Evolutionary conservation across 1,139 yeast genomes (phyloP).

Genomic region (Meyerozyma elateridarum): DNA sequence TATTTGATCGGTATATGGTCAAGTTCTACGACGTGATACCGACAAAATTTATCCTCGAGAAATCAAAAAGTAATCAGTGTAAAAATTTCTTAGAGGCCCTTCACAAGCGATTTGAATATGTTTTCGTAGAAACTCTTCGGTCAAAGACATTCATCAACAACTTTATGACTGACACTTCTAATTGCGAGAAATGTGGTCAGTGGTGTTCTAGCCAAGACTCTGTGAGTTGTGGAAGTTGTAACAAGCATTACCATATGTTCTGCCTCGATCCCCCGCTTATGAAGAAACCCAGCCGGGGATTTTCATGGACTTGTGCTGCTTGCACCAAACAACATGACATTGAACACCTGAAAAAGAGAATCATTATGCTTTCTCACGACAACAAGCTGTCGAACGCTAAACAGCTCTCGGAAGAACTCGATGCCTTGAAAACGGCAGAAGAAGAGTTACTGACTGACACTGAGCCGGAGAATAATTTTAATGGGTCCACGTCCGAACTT

Average conservation of each 20-base stretch:
- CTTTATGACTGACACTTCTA: constrained; percentile 49
- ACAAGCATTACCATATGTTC: constrained; percentile 65
- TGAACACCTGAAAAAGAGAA: constrained; percentile 30
- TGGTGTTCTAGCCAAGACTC: constrained; percentile 81
- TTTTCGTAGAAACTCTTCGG: constrained; percentile 71
- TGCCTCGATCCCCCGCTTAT: constrained; percentile 84
- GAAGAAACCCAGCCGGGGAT: constrained; percentile 80
- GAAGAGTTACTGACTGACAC: constrained; percentile 8
- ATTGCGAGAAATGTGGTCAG: constrained; percentile 71
- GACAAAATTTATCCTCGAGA: constrained; percentile 38
- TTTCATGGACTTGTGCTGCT: constrained; percentile 88
- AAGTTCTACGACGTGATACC: constrained; percentile 69
- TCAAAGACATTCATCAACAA: constrained; percentile 60
- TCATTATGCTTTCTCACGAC: constrained; percentile 41
- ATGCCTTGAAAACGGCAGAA: constrained; percentile 17
- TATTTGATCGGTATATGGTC: constrained; percentile 84
- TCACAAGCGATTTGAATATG: constrained; percentile 62
- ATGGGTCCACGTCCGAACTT: constrained; percentile 12
- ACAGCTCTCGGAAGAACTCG: constrained; percentile 24
- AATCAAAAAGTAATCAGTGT: constrained; percentile 39
- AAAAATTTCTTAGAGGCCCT: constrained; percentile 57
- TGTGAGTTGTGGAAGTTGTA: constrained; percentile 79
- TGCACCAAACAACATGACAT: constrained; percentile 54
- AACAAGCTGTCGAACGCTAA: constrained; percentile 39
- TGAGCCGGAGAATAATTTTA: neutral